Percentiles rank a stretch among this genome's conserved stretches.
These are phyloP conservation scores for Penicillium sp. DNA, from an alignment of 2,329 filamentous ascomycete genomes.

Conservation along the genomic window DNA sequence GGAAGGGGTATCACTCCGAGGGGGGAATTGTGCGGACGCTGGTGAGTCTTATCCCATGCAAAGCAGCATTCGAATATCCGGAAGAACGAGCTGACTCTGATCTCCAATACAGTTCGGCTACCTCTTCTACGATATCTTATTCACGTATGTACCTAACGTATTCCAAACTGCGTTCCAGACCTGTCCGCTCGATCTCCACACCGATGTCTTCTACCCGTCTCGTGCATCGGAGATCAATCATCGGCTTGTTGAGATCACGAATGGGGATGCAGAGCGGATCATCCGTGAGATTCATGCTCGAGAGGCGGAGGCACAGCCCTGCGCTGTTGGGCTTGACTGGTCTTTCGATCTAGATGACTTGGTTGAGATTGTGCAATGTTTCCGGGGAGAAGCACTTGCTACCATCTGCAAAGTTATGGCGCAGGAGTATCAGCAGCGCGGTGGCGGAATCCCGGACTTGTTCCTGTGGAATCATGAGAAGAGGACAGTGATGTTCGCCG, in stretches of 20 bases:
- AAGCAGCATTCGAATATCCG: background rate
- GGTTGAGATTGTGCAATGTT: constrained; percentile 67
- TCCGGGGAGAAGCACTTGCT: constrained; percentile 69
- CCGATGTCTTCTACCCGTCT: constrained; percentile 79
- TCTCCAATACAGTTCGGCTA: constrained; percentile 53
- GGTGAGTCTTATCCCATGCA: constrained; percentile 18
- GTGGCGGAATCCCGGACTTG: constrained; percentile 82
- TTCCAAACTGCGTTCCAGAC: constrained; percentile 95
- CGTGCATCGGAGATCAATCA: constrained; percentile 84
- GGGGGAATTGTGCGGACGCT: constrained; percentile 86
- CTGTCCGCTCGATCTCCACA: constrained; percentile 83
- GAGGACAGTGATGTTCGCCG: constrained; percentile 63
- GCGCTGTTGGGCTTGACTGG: constrained; percentile 89
- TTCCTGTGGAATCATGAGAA: constrained; percentile 66
- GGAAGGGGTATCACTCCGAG: constrained; percentile 92
- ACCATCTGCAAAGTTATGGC: constrained; percentile 87
- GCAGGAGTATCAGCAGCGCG: constrained; percentile 81
- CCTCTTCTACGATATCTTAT: constrained; percentile 86
- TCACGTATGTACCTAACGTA: constrained; percentile 87
- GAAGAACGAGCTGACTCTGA: background rate
- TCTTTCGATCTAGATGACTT: constrained; percentile 71
- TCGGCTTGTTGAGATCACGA: constrained; percentile 74
- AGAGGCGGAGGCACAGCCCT: constrained; percentile 64
- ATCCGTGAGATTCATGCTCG: constrained; percentile 59
- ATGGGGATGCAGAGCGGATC: constrained; percentile 63